Evolutionary conservation across 306 rosid species (phyloP).

Genomic region (Prosopis cineraria): DNA sequence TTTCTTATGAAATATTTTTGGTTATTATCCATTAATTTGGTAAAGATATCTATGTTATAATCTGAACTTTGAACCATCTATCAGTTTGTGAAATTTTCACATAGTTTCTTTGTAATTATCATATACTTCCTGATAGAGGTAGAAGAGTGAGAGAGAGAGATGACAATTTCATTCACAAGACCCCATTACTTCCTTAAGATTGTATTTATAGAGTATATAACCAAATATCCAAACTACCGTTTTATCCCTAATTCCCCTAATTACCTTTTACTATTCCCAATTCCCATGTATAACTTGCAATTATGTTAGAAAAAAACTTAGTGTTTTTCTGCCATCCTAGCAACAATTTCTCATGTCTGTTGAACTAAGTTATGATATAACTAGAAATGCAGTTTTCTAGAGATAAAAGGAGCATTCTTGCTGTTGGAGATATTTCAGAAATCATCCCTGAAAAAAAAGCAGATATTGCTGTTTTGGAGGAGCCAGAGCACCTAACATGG

Average conservation of each 20-base stretch:
- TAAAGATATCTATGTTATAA: slow-evolving; percentile 1
- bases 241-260: too few species aligned
- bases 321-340: slow-evolving; percentile 1
- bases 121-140: too few species aligned
- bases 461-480: slow-evolving; percentile 95
- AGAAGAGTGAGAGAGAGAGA: too few species aligned
- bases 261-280: too few species aligned
- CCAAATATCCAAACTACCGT: too few species aligned
- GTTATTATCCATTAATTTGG: not conserved
- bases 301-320: slow-evolving; percentile 1
- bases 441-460: slow-evolving; percentile 75
- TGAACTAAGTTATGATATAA: slow-evolving; percentile 31
- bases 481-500: slow-evolving; percentile 98
- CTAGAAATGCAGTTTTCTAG: slow-evolving; percentile 61
- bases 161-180: too few species aligned
- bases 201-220: too few species aligned
- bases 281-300: too few species aligned
- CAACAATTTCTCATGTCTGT: slow-evolving; percentile 13
- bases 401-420: slow-evolving; percentile 94
- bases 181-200: too few species aligned
- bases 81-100: slow-evolving; percentile 14
- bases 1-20: not conserved
- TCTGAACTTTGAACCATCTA: slow-evolving; percentile 13
- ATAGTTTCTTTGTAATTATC: not conserved
- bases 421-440: slow-evolving; percentile 93